A percentile compares a stretch with the other conserved stretches of the same genome.
These are phyloP conservation scores for Epicoccum sorghinum DNA, from an alignment of 2,329 filamentous ascomycete genomes.

Conservation along the genomic window DNA sequence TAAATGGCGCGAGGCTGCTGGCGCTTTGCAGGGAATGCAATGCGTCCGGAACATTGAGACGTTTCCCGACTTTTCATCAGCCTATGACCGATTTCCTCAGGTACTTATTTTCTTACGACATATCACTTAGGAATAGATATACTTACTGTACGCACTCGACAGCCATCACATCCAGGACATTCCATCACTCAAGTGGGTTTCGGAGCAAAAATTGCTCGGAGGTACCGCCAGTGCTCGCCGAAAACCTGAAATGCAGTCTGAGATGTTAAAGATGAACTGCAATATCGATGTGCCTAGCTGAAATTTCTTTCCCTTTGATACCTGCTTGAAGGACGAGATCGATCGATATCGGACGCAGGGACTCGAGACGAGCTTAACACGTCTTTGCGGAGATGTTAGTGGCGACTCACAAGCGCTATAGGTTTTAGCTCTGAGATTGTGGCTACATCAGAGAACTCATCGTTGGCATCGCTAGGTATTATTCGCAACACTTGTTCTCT, in stretches of 20 bases:
- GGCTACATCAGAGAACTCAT: constrained; percentile 32
- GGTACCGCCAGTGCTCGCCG: too few relatives aligned
- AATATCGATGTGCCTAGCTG: constrained; percentile 28
- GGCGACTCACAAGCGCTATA: background rate
- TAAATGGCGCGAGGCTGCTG: background rate
- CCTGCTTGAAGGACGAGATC: constrained; percentile 33
- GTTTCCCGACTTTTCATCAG: background rate
- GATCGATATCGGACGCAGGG: constrained; percentile 35
- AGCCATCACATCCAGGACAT: too few relatives aligned
- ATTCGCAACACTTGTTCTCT: constrained; percentile 31
- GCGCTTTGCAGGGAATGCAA: background rate
- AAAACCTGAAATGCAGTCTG: too few relatives aligned
- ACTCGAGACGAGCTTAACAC: constrained; percentile 25
- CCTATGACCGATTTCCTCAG: background rate
- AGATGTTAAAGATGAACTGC: background rate
- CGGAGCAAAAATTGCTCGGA: too few relatives aligned
- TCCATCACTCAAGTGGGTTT: too few relatives aligned
- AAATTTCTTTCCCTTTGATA: constrained; percentile 29
- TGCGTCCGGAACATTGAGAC: background rate
- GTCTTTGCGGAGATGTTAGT: background rate
- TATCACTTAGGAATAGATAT: background rate
- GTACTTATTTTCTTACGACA: too few relatives aligned
- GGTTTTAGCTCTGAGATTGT: constrained; percentile 31
- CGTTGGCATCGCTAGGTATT: constrained; percentile 31
- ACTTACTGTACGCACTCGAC: too few relatives aligned